Base-by-base conservation (phyloP, 1,284 basidiomycete species). In the Ustilago crameri region DNA sequence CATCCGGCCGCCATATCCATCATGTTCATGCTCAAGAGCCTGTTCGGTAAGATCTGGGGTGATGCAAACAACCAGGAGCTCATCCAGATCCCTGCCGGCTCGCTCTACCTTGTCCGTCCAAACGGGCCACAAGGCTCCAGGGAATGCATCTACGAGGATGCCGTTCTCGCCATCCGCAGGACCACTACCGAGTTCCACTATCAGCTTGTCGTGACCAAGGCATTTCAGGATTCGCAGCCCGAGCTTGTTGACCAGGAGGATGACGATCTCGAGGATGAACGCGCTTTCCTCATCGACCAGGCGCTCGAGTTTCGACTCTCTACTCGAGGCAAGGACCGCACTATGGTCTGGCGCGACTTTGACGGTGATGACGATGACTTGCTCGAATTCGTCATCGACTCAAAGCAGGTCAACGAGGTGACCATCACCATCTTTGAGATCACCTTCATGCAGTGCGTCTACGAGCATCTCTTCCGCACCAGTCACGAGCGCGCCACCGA, bases 121-220 rank as follows among this genome's bases (percentile, higher is more conserved):
- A 93, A 92, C 62, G 91, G 91, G 74, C 90, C 96, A 75, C 91
- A 95, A 75, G 91, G 93, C 38, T 91, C 91, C 12, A 87, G 94
- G 76, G 95, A 98, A 87, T 98, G 96, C 93, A 96, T 98, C 87
- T 99, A 93, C 85, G 93, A 93, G 76, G 93, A 96, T 79, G 95
- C 95, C 9, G 93, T 96, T 84, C 91, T 92, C 12, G 95, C 94
- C 20, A 91, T 99, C 79, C 90, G 96, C 60, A 89, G 95, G 22
- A 87, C 85, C 17, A 88, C 91, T 0, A 84, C 92, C 53, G 92
- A 94, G 54, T 91, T 91, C 85, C 90, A 95, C 81, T 99, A 95
- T 82, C 73, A 98, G 84, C 88, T 99, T n/a, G 95, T 97, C 9
- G 89, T 97, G 55, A 96, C 94, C 14, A 88, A 94, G 66, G 93